phyloP scores from a whole-genome alignment of 2,329 filamentous ascomycete genomes.

The Diaporthe aspalathi region DNA sequence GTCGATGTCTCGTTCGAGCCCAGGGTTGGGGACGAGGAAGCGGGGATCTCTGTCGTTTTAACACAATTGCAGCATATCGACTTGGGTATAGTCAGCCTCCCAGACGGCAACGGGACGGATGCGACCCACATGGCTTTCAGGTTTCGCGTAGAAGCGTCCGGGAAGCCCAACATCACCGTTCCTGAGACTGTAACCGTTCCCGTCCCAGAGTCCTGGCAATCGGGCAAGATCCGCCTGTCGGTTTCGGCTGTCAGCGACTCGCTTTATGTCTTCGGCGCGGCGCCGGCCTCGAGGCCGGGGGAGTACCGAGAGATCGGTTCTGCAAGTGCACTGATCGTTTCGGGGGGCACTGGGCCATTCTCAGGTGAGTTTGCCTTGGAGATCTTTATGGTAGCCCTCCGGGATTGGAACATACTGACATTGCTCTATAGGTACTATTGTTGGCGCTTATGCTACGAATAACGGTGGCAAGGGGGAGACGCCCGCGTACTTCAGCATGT shows the following conservation, averaged over 20 bases:
- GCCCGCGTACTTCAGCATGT: slow-evolving; percentile 23
- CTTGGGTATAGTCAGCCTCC: slow-evolving; percentile 46
- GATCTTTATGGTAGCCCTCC: too few species aligned
- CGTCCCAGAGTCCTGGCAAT: slow-evolving; percentile 44
- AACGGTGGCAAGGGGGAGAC: slow-evolving; percentile 44
- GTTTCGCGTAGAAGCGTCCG: slow-evolving; percentile 36
- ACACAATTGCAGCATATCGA: slow-evolving; percentile 50
- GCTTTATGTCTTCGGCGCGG: slow-evolving; percentile 47
- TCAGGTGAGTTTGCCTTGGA: not conserved
- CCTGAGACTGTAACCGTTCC: slow-evolving; percentile 34
- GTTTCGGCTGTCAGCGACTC: slow-evolving; percentile 46
- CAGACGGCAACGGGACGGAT: slow-evolving; percentile 3
- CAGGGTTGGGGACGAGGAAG: slow-evolving; percentile 45
- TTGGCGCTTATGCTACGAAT: slow-evolving; percentile 52
- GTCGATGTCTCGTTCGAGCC: slow-evolving; percentile 46
- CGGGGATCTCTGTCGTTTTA: slow-evolving; percentile 49
- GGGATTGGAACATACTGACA: not conserved
- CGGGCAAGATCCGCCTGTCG: slow-evolving; percentile 45
- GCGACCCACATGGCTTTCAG: slow-evolving; percentile 43
- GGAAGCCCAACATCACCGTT: slow-evolving; percentile 1
- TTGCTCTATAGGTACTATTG: slow-evolving; percentile 47
- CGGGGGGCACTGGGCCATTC: slow-evolving; percentile 43
- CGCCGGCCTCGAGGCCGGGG: slow-evolving; percentile 40
- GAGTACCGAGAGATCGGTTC: slow-evolving; percentile 46
- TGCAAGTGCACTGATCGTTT: slow-evolving; percentile 48